Evolutionary conservation across 352 stramenopile species (phyloP), one percentile per base, ranked within the genome.

Genomic region (Pythium volutum): DNA sequence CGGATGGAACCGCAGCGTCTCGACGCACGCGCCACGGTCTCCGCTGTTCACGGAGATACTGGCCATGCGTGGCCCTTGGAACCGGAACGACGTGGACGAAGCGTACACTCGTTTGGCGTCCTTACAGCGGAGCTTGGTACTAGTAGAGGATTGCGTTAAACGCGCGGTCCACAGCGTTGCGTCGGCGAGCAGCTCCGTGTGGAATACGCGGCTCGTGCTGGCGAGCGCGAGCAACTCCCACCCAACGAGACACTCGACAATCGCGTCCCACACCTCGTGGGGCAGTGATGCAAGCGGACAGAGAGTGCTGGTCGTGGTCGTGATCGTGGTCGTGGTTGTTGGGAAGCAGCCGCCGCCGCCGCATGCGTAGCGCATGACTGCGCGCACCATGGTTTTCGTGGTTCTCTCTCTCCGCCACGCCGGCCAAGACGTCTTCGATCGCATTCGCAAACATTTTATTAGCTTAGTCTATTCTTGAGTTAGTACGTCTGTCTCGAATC

Each of bases 1-100:
- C 8, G 59, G 50, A 2, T 66, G 33, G 26, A 58, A 65, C 11
- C 68, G 56, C 49, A 70, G 46, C 61, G 53, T 14, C 25, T 60
- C 41, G 59, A 75, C 46, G 39, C 52, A 62, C 34, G 53, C 53
- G 46, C 60, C 60, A 22, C 60, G 60, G 27, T 61, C 60, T 15
- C 43, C 34, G 8, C 43, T 39, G 16, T 23, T 43, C 31, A 14
- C 1, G 12, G 23, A 36, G 31, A 36, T 23, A 3, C 16, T 43
- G 3, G 36, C 36, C 4, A 20, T 22, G 14, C 18, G 36, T 22
- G 56, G 52, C 4, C 52, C 60, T 18, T n/a, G 25, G 36, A 67
- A 67, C 18, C 39, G 52, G 22, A 67, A 62, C 26, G 60, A 61
- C 12, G 2, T 11, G n/a, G 31, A 15, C 1, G 34, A 22, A 10